Evolutionary conservation across 768 basidiomycete species (phyloP).

Genomic region (Kwoniella europaea): DNA sequence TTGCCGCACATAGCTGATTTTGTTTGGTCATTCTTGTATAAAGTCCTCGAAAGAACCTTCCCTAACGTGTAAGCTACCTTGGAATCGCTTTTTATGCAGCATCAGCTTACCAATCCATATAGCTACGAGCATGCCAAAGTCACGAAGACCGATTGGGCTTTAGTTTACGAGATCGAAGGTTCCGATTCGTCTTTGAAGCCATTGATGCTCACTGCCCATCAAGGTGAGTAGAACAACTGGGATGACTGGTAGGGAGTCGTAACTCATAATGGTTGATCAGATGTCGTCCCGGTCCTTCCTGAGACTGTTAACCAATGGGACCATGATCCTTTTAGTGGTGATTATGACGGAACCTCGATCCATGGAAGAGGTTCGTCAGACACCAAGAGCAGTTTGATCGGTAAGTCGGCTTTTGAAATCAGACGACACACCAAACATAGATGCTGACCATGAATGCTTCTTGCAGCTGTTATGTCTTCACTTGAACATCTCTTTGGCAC

Average conservation of each 20-base stretch:
- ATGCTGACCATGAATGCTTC: neutral
- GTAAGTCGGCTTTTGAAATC: constrained; percentile 56
- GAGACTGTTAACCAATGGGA: constrained; percentile 66
- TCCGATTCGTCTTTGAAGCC: constrained; percentile 69
- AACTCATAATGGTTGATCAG: constrained; percentile 56
- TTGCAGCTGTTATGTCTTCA: constrained; percentile 60
- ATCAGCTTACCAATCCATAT: neutral
- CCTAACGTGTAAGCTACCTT: constrained; percentile 36
- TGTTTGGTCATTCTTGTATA: neutral
- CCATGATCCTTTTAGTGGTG: constrained; percentile 69
- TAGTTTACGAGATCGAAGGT: constrained; percentile 75
- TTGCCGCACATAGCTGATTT: neutral
- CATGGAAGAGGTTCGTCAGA: constrained; percentile 79
- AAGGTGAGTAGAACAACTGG: constrained; percentile 24
- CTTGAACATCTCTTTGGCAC: constrained; percentile 70
- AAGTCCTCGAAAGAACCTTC: constrained; percentile 58
- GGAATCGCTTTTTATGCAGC: neutral
- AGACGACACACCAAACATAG: neutral
- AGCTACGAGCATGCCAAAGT: constrained; percentile 72
- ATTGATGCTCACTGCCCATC: constrained; percentile 62
- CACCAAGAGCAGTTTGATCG: constrained; percentile 67
- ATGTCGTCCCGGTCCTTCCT: constrained; percentile 72
- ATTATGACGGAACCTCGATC: constrained; percentile 62
- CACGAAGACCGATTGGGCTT: constrained; percentile 72
- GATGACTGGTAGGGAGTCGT: neutral